A percentile compares a stretch with the other conserved stretches of the same genome.
These are phyloP conservation scores for Delitschia confertaspora DNA, from an alignment of 495 filamentous ascomycete genomes.

Conservation along the genomic window DNA sequence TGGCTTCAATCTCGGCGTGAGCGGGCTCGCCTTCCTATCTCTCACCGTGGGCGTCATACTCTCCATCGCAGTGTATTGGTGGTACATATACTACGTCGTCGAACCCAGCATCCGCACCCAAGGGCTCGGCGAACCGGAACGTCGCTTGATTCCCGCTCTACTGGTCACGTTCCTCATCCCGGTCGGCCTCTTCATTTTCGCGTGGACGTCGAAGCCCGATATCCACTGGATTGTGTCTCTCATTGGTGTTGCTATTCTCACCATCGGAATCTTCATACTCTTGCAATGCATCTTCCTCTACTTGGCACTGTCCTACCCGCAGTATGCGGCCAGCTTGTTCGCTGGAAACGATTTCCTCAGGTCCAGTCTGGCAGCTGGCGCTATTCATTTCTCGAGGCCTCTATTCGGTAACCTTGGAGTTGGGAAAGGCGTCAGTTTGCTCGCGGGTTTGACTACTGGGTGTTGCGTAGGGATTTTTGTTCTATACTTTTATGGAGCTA, in stretches of 20 bases:
- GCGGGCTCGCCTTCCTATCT: conserved; percentile 57
- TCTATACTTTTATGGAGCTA: conserved; percentile 46
- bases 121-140: conserved; percentile 45
- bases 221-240: conserved; percentile 56
- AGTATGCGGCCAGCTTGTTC: conserved; percentile 54
- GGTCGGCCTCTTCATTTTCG: conserved; percentile 56
- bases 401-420: conserved; percentile 52
- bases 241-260: conserved; percentile 52
- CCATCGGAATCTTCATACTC: conserved; percentile 42
- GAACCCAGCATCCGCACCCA: conserved; percentile 41
- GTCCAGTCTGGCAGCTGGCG: conserved; percentile 47
- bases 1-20: conserved; percentile 50
- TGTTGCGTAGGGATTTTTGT: conserved; percentile 50
- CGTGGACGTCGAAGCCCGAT: conserved; percentile 46
- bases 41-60: conserved; percentile 50
- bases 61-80: conserved; percentile 44
- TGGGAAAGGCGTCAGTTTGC: conserved; percentile 44
- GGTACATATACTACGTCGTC: conserved; percentile 45
- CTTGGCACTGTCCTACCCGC: conserved; percentile 52
- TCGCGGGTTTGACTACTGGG: conserved; percentile 48
- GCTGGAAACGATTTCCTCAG: conserved; percentile 55
- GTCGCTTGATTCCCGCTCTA: conserved; percentile 48
- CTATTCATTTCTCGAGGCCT: conserved; percentile 49
- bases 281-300: conserved; percentile 61
- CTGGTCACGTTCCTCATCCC: conserved; percentile 46